These are phyloP conservation scores for Chaetomidium leptoderma DNA, from an alignment of 495 filamentous ascomycete species.

Conservation along the genomic window DNA sequence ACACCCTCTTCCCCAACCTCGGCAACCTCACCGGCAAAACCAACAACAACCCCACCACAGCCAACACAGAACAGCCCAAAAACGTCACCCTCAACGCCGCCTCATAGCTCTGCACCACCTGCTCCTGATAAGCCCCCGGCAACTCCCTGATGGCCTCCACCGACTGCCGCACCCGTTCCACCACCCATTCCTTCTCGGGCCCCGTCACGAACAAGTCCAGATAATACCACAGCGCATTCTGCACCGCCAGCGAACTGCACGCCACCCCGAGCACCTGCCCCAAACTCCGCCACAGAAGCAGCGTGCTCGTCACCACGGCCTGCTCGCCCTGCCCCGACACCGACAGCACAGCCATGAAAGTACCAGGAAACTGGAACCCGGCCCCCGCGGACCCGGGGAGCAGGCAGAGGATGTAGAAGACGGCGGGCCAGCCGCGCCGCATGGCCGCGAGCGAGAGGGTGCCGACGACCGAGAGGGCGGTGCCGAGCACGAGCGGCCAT, in stretches of 20 bases:
- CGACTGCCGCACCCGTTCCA: constrained; percentile 37
- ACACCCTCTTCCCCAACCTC: constrained; percentile 45
- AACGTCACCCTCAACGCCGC: constrained; percentile 55
- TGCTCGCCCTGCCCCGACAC: constrained; percentile 65
- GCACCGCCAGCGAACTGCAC: constrained; percentile 66
- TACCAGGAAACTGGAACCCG: constrained; percentile 61
- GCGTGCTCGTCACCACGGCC: constrained; percentile 67
- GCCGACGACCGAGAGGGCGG: constrained; percentile 53
- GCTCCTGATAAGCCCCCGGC: constrained; percentile 31
- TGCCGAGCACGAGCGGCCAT: constrained; percentile 57
- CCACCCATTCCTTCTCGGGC: constrained; percentile 36
- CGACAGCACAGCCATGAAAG: constrained; percentile 65
- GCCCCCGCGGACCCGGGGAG: constrained; percentile 57
- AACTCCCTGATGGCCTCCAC: constrained; percentile 44
- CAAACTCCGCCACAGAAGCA: constrained; percentile 63
- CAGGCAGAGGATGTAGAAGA: constrained; percentile 59
- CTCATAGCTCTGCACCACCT: constrained; percentile 58
- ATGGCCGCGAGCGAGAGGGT: constrained; percentile 47
- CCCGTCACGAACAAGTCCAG: constrained; percentile 55
- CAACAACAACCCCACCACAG: constrained; percentile 45
- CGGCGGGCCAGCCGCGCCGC: constrained; percentile 50
- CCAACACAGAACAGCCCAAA: constrained; percentile 48
- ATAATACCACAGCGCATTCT: constrained; percentile 62
- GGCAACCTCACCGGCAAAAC: constrained; percentile 52
- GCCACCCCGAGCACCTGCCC: constrained; percentile 70